phyloP scores from a whole-genome alignment of 805 yeast genomes.

The Torulaspora franciscae region DNA sequence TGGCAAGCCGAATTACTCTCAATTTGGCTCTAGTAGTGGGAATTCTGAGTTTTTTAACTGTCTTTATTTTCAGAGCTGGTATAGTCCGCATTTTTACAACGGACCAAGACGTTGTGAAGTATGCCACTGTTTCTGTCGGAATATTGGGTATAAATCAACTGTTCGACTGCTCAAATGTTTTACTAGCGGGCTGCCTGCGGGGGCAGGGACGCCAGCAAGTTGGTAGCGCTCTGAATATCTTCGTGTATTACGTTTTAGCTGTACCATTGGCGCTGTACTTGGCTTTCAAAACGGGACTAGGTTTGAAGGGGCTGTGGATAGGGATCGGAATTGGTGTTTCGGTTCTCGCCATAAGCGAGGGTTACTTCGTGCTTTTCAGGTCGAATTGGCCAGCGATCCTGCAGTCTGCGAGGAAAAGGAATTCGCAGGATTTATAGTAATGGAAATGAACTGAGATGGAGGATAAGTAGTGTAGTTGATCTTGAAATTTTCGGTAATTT shows the following conservation, averaged over 20 bases:
- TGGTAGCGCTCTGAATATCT: conserved; percentile 64
- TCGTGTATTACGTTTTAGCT: conserved; percentile 68
- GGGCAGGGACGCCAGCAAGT: conserved; percentile 72
- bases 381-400: conserved; percentile 13
- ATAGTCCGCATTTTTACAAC: conserved; percentile 57
- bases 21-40: conserved; percentile 36
- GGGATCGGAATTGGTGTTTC: conserved; percentile 66
- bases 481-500: not conserved
- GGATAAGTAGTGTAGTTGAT: not conserved
- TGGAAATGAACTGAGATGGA: not conserved
- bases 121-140: conserved; percentile 57
- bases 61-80: conserved; percentile 44
- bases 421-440: not conserved
- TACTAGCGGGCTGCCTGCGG: conserved; percentile 67
- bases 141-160: conserved; percentile 61
- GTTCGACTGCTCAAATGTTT: conserved; percentile 64
- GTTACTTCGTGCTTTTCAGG: conserved; percentile 13
- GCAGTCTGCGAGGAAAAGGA: conserved; percentile 2
- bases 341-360: conserved; percentile 42
- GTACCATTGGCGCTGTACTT: conserved; percentile 60
- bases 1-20: conserved; percentile 41
- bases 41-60: conserved; percentile 40
- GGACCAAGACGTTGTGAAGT: conserved; percentile 51
- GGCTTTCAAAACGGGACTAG: conserved; percentile 44
- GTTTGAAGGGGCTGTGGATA: conserved; percentile 65